Percentiles rank a stretch among this genome's conserved stretches.
phyloP scores from a whole-genome alignment of 1,284 basidiomycete genomes.

The Rhodotorula sp. region DNA sequence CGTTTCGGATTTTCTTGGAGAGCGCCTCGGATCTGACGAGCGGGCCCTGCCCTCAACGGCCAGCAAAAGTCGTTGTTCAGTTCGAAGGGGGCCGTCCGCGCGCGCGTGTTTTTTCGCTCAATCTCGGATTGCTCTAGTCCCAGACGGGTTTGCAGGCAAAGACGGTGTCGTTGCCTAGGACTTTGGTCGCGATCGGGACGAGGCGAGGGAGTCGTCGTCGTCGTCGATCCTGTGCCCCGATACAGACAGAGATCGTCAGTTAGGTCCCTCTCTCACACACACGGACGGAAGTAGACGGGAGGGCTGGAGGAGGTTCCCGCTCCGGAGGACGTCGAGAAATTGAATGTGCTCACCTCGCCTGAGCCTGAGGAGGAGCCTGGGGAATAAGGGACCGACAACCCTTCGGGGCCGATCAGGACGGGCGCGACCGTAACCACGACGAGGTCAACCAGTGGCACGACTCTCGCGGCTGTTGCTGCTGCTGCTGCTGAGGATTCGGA shows the following conservation, averaged over 20 bases:
- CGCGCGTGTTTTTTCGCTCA: too few relatives aligned
- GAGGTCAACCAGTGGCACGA: conserved; percentile 59
- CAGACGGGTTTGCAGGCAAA: conserved; percentile 42
- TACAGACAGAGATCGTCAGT: neutral
- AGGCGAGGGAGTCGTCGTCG: conserved; percentile 31
- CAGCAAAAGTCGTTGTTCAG: too few relatives aligned
- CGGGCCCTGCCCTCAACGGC: too few relatives aligned
- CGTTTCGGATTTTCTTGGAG: too few relatives aligned
- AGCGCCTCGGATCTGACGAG: too few relatives aligned
- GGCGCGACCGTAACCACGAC: conserved; percentile 82
- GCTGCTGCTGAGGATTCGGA: too few relatives aligned
- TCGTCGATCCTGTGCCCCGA: conserved; percentile 3
- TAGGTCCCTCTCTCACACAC: neutral
- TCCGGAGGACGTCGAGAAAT: too few relatives aligned
- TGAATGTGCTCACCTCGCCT: too few relatives aligned
- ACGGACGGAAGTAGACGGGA: too few relatives aligned
- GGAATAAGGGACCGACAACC: conserved; percentile 57
- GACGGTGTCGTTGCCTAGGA: conserved; percentile 46
- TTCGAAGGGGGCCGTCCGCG: too few relatives aligned
- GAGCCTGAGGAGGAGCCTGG: neutral
- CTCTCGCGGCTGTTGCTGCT: too few relatives aligned
- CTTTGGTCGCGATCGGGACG: conserved; percentile 42
- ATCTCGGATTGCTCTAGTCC: neutral
- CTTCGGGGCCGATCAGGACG: conserved; percentile 66
- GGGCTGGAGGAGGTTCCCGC: too few relatives aligned